Base-by-base conservation (phyloP, 2,329 filamentous ascomycete species). In the Diaporthe nobilis region DNA sequence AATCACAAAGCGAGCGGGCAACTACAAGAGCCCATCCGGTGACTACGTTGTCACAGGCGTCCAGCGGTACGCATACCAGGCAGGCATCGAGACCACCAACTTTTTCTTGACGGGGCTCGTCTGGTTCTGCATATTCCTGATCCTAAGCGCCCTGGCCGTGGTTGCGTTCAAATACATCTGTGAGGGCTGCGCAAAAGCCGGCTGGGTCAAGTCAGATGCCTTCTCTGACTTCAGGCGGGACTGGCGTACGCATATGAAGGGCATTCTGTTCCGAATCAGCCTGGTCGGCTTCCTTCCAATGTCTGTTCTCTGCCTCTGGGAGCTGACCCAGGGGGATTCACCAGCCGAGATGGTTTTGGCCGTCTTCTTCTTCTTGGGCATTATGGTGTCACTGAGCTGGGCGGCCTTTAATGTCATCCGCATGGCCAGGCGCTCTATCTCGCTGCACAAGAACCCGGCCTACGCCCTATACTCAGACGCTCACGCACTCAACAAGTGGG, bases 401-500 rank as follows among this genome's bases (percentile, higher is more conserved):
- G 95, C 94, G 55, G 91, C 94, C 0, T 92, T 92, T 84, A 97
- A 97, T 86, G 94, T 97, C 75, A 92, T 96, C 80, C 91, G 92
- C 65, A 92, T 97, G 75, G 95, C 94, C 22, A 94, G 94, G 80
- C 92, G 94, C 79, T 97, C 94, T 31, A 77, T 96, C 78, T 86
- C 89, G 68, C 95, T 97, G 91, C 95, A 97, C 90, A 95, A 95
- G 86, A 97, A 97, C 85, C 94, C 95, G 25, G 95, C 94, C 53
- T 97, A 97, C 84, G 96, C 97, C 80, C 91, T 97, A 75, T 97
- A 96, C 87, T 97, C 95, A 10, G 95, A 97, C 82, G 94, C 94
- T 5, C 90, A 94, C 75, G 92, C 93, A 71, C 88, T 97, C 78
- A 97, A 97, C 90, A 96, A 97, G 85, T 97, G 95, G 95, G 95